Base-by-base conservation (phyloP, 192 early-diverging fungal genomes). In the Spizellomyces sp. region DNA sequence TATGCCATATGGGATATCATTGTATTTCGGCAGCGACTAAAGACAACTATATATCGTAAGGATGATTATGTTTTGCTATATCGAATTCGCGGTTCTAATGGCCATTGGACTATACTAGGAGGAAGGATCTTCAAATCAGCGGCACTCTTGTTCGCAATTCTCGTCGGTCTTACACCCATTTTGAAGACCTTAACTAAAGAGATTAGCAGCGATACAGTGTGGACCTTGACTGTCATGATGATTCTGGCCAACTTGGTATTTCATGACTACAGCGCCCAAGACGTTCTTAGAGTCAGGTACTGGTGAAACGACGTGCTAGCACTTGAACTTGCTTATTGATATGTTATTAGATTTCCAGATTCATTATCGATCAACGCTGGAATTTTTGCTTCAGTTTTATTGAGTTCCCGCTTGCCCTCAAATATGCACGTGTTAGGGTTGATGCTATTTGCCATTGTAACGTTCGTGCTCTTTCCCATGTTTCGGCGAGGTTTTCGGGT, bases 361-460 rank as follows among this genome's bases (percentile, higher is more conserved):
- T 95, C 95, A 4, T 81, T 97, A n/a, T 95, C 95, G n/a, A 92
- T 96, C 36, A 99, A 98, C 76, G 94, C 95, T 0, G 95, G 94
- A 9, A 92, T 98, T 48, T 96, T 96, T 77, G 95, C 95, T 0
- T 93, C 93, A 12, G 94, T 97, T 1, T 80, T 99, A 9, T 78
- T 99, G 17, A 94, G 95, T 0, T 98, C 96, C 4, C 83, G 93
- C 59, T 81, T 99, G 19, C 44, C 86, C 61, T 90, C 89, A 64
- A 92, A 96, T 69, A 63, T 89, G n/a, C 85, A 91, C 76, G 95
- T 96, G 1, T 96, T 94, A 83, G 90, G 88, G 0, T 85, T 99
- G 60, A 81, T 97, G 81, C 80, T 89, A 0, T 91, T 94, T 83
- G 92, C 94, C 21, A 87, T 99, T 9, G 84, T 90, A 66, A 92